Evolutionary conservation across 495 filamentous ascomycete genomes (phyloP).

Genomic region (Xylaria nigripes): DNA sequence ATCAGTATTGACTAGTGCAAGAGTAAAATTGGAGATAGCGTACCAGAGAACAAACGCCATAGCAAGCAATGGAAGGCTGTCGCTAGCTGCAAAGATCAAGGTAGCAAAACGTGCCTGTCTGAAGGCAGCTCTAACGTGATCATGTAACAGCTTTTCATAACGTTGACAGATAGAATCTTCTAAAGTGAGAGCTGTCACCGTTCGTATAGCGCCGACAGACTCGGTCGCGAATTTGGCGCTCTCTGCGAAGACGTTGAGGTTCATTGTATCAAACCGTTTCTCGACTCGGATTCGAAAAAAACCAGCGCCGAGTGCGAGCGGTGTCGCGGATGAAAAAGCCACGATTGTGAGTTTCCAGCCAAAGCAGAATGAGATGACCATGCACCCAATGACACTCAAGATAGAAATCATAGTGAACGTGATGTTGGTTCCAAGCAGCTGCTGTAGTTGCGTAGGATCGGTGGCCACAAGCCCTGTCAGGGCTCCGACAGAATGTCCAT

Average conservation of each 20-base stretch:
- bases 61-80: constrained; percentile 44
- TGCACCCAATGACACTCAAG: constrained; percentile 40
- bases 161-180: constrained; percentile 43
- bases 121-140: constrained; percentile 45
- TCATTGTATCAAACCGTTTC: constrained; percentile 44
- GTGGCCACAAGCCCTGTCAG: constrained; percentile 46
- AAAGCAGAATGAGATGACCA: constrained; percentile 45
- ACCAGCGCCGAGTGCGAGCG: constrained; percentile 41
- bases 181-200: constrained; percentile 47
- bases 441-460: constrained; percentile 54
- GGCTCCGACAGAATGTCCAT: constrained; percentile 41
- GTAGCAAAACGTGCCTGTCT: constrained; percentile 44
- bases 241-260: constrained; percentile 45
- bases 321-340: constrained; percentile 41
- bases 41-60: constrained; percentile 55
- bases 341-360: constrained; percentile 52
- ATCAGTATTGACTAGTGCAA: neutral
- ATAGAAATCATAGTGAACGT: constrained; percentile 43
- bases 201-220: constrained; percentile 47
- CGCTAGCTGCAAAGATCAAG: constrained; percentile 42
- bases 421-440: constrained; percentile 51
- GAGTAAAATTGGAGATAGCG: constrained; percentile 5
- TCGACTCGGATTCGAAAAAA: constrained; percentile 47
- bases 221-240: constrained; percentile 51
- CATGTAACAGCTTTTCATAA: constrained; percentile 42